A percentile compares a stretch with the other conserved stretches of the same genome.
phyloP scores from a whole-genome alignment of 2,329 filamentous ascomycete genomes.

The Stemphylium lycopersici region DNA sequence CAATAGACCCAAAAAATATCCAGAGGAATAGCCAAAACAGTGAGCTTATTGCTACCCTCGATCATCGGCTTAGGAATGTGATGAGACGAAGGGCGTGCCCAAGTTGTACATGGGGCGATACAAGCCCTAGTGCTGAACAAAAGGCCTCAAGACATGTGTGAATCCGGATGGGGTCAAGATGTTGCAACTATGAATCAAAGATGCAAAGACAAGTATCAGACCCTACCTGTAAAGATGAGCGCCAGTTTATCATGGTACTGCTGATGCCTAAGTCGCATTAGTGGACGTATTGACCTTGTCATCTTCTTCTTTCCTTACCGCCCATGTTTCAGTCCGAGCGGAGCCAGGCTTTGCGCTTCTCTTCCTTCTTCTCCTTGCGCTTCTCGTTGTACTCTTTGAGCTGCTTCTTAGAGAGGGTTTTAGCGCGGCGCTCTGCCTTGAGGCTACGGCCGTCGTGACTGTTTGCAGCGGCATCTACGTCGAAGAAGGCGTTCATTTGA shows the following conservation, averaged over 20 bases:
- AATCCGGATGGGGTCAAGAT: background rate
- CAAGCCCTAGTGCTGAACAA: conserved; percentile 5
- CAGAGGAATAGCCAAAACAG: conserved; percentile 11
- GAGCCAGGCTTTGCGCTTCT: conserved; percentile 91
- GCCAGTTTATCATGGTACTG: conserved; percentile 6
- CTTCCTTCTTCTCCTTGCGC: conserved; percentile 85
- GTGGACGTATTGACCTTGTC: conserved; percentile 30
- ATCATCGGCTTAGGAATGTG: conserved; percentile 5
- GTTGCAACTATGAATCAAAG: conserved; percentile 4
- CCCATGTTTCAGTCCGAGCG: conserved; percentile 66
- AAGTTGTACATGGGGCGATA: background rate
- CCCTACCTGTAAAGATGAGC: conserved; percentile 27
- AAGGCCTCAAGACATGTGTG: background rate
- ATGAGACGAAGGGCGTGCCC: background rate
- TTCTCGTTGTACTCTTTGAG: conserved; percentile 92
- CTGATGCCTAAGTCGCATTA: conserved; percentile 34
- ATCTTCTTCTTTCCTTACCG: conserved; percentile 37
- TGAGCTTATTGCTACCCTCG: background rate
- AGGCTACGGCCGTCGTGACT: conserved; percentile 87
- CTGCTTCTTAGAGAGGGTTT: conserved; percentile 84
- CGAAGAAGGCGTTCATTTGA: conserved; percentile 94
- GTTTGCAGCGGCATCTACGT: conserved; percentile 92
- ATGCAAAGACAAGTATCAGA: conserved; percentile 7
- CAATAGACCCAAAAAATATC: conserved; percentile 1
- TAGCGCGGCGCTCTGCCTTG: conserved; percentile 85